These are phyloP conservation scores for Vigna mungo DNA, from an alignment of 306 rosid genomes.

Conservation along the genomic window DNA sequence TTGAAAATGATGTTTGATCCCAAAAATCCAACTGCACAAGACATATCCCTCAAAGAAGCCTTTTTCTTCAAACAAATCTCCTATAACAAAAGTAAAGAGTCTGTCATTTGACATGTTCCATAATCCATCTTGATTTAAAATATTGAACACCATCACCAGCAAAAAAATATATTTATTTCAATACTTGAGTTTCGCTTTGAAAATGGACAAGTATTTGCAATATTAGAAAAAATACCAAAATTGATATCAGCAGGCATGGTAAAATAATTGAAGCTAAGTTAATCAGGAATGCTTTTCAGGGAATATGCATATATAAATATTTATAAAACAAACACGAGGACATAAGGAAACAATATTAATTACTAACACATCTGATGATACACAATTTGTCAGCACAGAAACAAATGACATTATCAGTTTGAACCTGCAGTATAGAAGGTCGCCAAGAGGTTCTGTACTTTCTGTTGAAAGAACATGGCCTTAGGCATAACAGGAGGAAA, in stretches of 20 bases:
- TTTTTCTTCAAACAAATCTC: too few relatives aligned
- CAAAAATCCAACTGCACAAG: not conserved
- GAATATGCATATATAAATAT: not conserved
- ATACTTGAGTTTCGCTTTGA: too few relatives aligned
- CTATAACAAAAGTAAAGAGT: too few relatives aligned
- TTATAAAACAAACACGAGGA: not conserved
- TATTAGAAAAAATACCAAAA: too few relatives aligned
- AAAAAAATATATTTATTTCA: too few relatives aligned
- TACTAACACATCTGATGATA: not conserved
- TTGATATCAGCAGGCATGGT: too few relatives aligned
- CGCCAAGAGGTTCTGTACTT: not conserved
- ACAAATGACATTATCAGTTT: not conserved
- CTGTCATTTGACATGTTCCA: too few relatives aligned
- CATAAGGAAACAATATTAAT: not conserved
- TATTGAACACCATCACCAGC: too few relatives aligned
- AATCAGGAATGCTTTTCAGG: not conserved
- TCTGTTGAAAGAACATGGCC: not conserved
- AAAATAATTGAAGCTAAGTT: too few relatives aligned
- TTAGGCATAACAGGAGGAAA: not conserved
- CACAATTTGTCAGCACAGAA: not conserved
- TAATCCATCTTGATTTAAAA: too few relatives aligned
- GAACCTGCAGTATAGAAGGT: not conserved
- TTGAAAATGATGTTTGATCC: not conserved
- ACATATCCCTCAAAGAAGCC: too few relatives aligned
- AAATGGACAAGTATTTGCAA: too few relatives aligned